Percentiles rank a stretch among this genome's conserved stretches.
These are phyloP conservation scores for Sporothrix variecibatus DNA, from an alignment of 2,329 filamentous ascomycete species.

Conservation along the genomic window DNA sequence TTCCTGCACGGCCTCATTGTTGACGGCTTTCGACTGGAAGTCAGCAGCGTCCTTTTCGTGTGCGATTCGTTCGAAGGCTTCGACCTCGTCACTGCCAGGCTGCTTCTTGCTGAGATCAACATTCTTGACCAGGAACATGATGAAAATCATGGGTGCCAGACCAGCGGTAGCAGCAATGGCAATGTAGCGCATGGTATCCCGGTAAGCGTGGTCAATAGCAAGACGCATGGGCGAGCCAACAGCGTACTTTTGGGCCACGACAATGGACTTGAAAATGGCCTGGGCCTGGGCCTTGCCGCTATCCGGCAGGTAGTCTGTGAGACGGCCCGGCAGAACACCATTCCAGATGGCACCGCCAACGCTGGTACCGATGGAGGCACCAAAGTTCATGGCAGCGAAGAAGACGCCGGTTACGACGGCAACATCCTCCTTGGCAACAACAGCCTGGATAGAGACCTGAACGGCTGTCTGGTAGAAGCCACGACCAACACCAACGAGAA, in stretches of 20 bases:
- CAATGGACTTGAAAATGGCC: conserved; percentile 27
- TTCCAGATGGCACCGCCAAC: conserved; percentile 65
- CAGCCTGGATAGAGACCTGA: conserved; percentile 48
- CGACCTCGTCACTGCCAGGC: background rate
- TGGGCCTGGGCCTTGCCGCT: conserved; percentile 41
- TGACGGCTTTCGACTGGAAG: background rate
- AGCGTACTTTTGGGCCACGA: conserved; percentile 42
- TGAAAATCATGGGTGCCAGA: conserved; percentile 18
- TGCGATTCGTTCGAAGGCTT: background rate
- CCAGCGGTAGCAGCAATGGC: conserved; percentile 21
- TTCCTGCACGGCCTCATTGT: background rate
- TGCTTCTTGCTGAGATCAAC: conserved; percentile 14
- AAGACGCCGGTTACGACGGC: conserved; percentile 65
- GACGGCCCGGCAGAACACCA: conserved; percentile 50
- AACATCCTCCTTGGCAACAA: conserved; percentile 52
- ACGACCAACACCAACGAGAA: conserved; percentile 63
- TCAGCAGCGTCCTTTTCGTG: background rate
- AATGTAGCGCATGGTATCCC: conserved; percentile 50
- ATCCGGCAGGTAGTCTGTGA: conserved; percentile 29
- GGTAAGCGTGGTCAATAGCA: conserved; percentile 48
- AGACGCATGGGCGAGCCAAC: conserved; percentile 46
- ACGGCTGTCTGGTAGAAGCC: conserved; percentile 59
- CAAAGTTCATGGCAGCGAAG: conserved; percentile 62
- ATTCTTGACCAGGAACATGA: conserved; percentile 26
- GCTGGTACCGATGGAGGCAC: conserved; percentile 58